phyloP scores from a whole-genome alignment of 1,139 yeast genomes.

The Debaryomyces robertsiae region DNA sequence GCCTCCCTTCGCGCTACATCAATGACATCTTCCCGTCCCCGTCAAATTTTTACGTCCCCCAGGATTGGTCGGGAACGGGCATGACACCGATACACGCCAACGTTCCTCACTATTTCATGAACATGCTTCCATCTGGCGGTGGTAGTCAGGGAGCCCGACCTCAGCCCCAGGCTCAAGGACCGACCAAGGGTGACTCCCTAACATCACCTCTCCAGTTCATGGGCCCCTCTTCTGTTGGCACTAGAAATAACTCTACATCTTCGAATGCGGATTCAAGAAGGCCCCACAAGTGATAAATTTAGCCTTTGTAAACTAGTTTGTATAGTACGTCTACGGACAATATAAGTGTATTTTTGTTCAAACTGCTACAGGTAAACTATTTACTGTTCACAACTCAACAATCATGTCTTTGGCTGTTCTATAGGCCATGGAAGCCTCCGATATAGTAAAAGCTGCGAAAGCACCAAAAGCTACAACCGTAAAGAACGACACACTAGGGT shows the following conservation, averaged over 20 bases:
- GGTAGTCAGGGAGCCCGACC: slow-evolving; percentile 5
- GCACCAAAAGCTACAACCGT: no score
- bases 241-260: no score
- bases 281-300: slow-evolving; percentile 1
- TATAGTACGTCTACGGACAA: no score
- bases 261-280: background rate
- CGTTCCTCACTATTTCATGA: slow-evolving; percentile 31
- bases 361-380: no score
- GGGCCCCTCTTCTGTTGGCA: slow-evolving; percentile 12
- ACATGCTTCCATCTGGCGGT: slow-evolving; percentile 20
- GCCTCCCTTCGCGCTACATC: slow-evolving; percentile 53
- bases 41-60: slow-evolving; percentile 49
- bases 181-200: slow-evolving; percentile 6
- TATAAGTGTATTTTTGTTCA: no score
- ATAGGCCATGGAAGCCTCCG: no score
- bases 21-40: slow-evolving; percentile 61
- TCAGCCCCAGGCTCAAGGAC: slow-evolving; percentile 7
- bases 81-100: slow-evolving; percentile 40
- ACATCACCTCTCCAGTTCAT: slow-evolving; percentile 17
- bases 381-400: no score
- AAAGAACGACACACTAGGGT: no score
- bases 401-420: no score
- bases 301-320: no score
- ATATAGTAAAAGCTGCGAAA: no score
- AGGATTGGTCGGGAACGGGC: slow-evolving; percentile 48